Conservation (phyloP, 805 yeast species). For the Zygoascus flipseniorum region DNA sequence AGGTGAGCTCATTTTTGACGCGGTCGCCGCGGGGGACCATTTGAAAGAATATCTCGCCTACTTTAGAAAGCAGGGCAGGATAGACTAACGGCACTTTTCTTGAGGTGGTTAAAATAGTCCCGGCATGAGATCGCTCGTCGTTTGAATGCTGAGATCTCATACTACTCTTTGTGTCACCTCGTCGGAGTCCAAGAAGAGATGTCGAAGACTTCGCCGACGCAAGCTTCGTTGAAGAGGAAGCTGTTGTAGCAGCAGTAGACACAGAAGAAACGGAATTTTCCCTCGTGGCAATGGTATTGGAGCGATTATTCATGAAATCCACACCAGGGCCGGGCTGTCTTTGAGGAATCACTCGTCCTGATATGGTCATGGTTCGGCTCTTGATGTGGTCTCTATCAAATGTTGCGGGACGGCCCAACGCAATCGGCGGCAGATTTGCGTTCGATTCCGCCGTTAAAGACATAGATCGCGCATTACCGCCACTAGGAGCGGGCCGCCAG, state of each 20-base stretch:
- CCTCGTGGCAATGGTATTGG: not conserved
- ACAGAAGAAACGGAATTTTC: not conserved
- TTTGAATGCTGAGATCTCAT: slow-evolving; percentile 17
- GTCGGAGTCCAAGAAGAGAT: slow-evolving; percentile 4
- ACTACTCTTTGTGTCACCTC: slow-evolving; percentile 3
- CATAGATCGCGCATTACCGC: not conserved
- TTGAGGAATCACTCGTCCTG: slow-evolving; percentile 21
- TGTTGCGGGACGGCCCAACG: not conserved
- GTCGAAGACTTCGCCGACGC: slow-evolving; percentile 5
- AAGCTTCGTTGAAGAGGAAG: not conserved
- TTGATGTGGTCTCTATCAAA: not conserved
- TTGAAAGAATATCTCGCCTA: slow-evolving; percentile 70
- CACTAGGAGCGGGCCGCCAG: not conserved
- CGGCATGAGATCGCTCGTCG: not conserved
- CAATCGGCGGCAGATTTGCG: not conserved
- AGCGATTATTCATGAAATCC: not conserved
- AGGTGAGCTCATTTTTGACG: slow-evolving; percentile 83
- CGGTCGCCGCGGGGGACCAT: slow-evolving; percentile 63
- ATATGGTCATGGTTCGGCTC: slow-evolving; percentile 14
- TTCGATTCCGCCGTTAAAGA: not conserved
- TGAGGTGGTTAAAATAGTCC: slow-evolving; percentile 40
- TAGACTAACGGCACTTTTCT: slow-evolving; percentile 62
- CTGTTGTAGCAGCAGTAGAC: slow-evolving; percentile 9
- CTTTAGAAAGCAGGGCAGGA: slow-evolving; percentile 82
- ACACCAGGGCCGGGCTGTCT: slow-evolving; percentile 11